phyloP scores from a whole-genome alignment of 2,329 filamentous ascomycete species.

The Diaporthe australafricana region DNA sequence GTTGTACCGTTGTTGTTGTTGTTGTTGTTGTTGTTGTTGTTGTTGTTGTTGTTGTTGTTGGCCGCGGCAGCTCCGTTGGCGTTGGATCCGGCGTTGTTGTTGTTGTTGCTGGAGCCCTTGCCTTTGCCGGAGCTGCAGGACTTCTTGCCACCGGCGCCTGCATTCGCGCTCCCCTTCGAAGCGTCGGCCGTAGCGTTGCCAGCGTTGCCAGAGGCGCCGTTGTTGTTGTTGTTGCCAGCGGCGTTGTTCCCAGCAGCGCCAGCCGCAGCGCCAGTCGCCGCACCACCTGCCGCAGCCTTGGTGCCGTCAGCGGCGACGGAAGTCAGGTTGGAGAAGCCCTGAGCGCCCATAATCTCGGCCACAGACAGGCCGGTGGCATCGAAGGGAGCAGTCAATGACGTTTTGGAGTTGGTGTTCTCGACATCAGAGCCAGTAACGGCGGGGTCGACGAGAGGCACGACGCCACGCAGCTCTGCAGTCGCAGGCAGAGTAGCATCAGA shows the following conservation, averaged over 20 bases:
- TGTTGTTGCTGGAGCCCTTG: constrained; percentile 4
- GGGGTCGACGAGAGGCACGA: constrained; percentile 76
- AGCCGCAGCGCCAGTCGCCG: not conserved
- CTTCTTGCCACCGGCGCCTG: constrained; percentile 9
- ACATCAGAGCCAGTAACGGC: constrained; percentile 66
- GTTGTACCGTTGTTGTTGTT: not conserved
- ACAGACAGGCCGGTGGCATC: constrained; percentile 71
- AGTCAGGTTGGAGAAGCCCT: constrained; percentile 72
- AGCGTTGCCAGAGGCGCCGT: not conserved
- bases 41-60: constrained; percentile 34
- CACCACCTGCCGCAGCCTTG: constrained; percentile 2
- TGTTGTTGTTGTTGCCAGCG: not conserved
- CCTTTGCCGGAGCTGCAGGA: constrained; percentile 13
- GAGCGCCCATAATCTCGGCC: constrained; percentile 70
- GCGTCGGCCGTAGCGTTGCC: constrained; percentile 9
- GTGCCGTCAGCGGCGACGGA: constrained; percentile 46
- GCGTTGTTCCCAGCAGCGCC: not conserved
- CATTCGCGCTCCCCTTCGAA: constrained; percentile 16
- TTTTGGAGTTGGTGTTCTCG: constrained; percentile 70
- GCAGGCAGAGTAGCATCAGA: constrained; percentile 71
- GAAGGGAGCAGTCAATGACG: constrained; percentile 65
- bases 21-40: not conserved
- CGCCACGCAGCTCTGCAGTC: constrained; percentile 71
- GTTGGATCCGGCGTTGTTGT: not conserved
- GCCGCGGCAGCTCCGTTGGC: no score